Conservation (phyloP, 106 monocot species). For the Platanthera zijinensis region DNA sequence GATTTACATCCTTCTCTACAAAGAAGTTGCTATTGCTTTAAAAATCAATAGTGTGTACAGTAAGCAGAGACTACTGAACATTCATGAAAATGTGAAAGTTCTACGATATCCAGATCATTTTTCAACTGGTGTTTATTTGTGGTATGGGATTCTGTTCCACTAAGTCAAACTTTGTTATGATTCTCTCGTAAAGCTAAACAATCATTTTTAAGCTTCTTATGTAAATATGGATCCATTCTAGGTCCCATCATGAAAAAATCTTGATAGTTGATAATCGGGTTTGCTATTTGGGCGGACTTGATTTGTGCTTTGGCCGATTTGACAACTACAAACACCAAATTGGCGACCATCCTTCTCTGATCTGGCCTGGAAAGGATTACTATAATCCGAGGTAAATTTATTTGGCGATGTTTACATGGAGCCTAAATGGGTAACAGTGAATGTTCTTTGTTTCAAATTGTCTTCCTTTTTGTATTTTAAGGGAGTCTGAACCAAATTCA, state of each 20-base stretch:
- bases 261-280: constrained; percentile 89
- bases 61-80: constrained; percentile 60
- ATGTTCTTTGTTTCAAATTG: not conserved
- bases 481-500: constrained; percentile 99
- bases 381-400: constrained; percentile 87
- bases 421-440: not conserved
- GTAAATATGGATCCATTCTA: constrained; percentile 17
- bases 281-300: constrained; percentile 94
- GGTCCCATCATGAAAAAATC: constrained; percentile 99
- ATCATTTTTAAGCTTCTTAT: not conserved
- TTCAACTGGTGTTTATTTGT: constrained; percentile 83
- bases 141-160: constrained; percentile 37
- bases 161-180: not conserved
- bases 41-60: constrained; percentile 96
- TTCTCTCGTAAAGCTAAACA: constrained; percentile 4
- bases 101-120: constrained; percentile 99
- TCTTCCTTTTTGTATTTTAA: constrained; percentile 12
- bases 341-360: constrained; percentile 56
- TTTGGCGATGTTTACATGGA: not conserved
- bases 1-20: constrained; percentile 98
- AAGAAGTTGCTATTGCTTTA: constrained; percentile 90
- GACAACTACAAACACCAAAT: constrained; percentile 78
- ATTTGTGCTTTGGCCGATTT: constrained; percentile 99
- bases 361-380: constrained; percentile 99
- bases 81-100: constrained; percentile 99